Conservation (phyloP, 768 basidiomycete species). For the Lanmaoa pseudosensibilis region DNA sequence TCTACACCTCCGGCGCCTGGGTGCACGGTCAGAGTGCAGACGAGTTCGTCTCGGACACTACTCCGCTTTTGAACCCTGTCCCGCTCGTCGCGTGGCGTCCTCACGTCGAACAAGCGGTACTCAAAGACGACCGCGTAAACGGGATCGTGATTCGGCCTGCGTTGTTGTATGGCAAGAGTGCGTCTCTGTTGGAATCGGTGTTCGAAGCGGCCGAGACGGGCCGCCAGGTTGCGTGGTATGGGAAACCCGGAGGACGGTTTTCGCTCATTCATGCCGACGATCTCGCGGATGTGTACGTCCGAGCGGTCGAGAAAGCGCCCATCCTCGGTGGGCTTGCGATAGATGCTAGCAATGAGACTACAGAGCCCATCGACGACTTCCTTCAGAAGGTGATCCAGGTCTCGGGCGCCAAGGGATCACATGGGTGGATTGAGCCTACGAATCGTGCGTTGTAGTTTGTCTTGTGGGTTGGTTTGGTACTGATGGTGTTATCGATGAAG, state of each 20-base stretch:
- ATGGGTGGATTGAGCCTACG: slow-evolving; percentile 19
- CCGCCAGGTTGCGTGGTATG: slow-evolving; percentile 25
- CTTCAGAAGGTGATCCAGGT: slow-evolving; percentile 27
- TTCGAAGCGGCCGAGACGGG: slow-evolving; percentile 25
- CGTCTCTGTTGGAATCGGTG: slow-evolving; percentile 20
- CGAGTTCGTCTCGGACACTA: slow-evolving; percentile 20
- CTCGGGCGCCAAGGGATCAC: slow-evolving; percentile 28
- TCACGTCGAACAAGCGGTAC: slow-evolving; percentile 15
- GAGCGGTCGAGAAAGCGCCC: slow-evolving; percentile 34
- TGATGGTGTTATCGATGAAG: slow-evolving; percentile 4
- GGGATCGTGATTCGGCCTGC: slow-evolving; percentile 37
- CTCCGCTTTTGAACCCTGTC: slow-evolving; percentile 15
- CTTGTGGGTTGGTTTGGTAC: not conserved
- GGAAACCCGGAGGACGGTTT: slow-evolving; percentile 28
- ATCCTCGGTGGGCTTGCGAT: slow-evolving; percentile 32
- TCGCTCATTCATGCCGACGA: slow-evolving; percentile 36
- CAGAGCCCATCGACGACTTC: slow-evolving; percentile 32
- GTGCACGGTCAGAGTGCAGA: slow-evolving; percentile 22
- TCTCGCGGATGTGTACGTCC: slow-evolving; percentile 35
- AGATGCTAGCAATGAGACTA: slow-evolving; percentile 30
- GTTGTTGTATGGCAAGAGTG: slow-evolving; percentile 32
- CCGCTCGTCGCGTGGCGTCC: slow-evolving; percentile 24
- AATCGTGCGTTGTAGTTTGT: slow-evolving; percentile 21
- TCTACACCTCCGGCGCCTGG: slow-evolving; percentile 36
- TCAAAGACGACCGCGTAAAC: slow-evolving; percentile 19